Percentiles rank a stretch among this genome's conserved stretches.
Conservation (phyloP, 148 eudicot genomes). For the Pharnaceum exiguum region DNA sequence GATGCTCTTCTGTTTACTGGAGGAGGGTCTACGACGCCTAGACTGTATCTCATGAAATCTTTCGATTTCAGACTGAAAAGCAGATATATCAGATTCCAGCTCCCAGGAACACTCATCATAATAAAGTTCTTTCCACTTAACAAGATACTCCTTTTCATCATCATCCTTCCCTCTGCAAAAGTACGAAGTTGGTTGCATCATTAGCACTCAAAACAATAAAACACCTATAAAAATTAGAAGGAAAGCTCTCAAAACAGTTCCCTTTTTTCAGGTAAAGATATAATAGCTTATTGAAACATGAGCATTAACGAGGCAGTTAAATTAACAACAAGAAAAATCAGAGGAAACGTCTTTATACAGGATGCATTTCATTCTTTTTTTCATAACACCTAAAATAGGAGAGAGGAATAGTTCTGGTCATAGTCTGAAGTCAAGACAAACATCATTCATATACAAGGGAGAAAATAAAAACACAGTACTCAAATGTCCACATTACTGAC, state of each 20-base stretch:
- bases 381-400: too few relatives aligned
- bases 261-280: too few relatives aligned
- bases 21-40: slow-evolving; percentile 44
- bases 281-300: too few relatives aligned
- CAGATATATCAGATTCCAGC: slow-evolving; percentile 69
- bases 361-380: too few relatives aligned
- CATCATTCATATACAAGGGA: too few relatives aligned
- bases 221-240: background rate
- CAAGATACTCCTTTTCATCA: slow-evolving; percentile 81
- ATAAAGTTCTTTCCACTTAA: slow-evolving; percentile 82
- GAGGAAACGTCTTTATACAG: too few relatives aligned
- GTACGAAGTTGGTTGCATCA: slow-evolving; percentile 5
- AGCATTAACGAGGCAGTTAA: too few relatives aligned
- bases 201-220: slow-evolving; percentile 5
- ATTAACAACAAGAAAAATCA: too few relatives aligned
- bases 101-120: slow-evolving; percentile 98
- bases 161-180: slow-evolving; percentile 59
- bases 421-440: too few relatives aligned
- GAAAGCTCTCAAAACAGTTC: background rate
- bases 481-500: too few relatives aligned
- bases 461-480: too few relatives aligned
- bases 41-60: slow-evolving; percentile 54
- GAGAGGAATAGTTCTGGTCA: too few relatives aligned
- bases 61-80: slow-evolving; percentile 76
- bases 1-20: slow-evolving; percentile 45